Base-by-base conservation (phyloP, 164 flowering plant genomes). In the Pachysandra terminalis region DNA sequence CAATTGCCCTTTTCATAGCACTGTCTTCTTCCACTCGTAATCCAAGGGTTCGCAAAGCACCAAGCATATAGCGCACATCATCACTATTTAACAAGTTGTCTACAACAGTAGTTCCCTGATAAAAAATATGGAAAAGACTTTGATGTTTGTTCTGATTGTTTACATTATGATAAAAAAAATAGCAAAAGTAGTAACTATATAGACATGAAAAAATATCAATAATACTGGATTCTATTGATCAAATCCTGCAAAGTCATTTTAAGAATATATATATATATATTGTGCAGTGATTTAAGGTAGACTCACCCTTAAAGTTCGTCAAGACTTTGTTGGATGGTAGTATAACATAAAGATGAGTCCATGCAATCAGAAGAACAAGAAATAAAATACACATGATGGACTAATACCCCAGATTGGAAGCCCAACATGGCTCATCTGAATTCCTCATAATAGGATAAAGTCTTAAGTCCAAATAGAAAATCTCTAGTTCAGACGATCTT, bases 81-180 rank as follows among this genome's bases (percentile, higher is more conserved):
- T 93, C 98, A 81, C 99, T 96, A 72, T 76, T 75, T 71, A 96
- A 75, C 79, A 96, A 83, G 75, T 96, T 96, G 81, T 96, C 96
- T 12, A 96, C 96, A 59, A 87, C 85, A 59, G 99, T 90, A 45
- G 95, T 88, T 78, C 98, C 98, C 99, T 89, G 76, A 26, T 16
- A 63, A 19, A 32, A 64, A 58, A 27, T 19, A 58, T 57, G 25
- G 15, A 58, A 45, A 45, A 15, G 51, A 45, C 51, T 1, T 10
- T 45, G 1, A 40, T 5, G 5, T 40, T 40, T 5, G 10, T 40
- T 40, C 45, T 5, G 45, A 40, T 40, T 40, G 45, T 40, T 10
- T 40, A 40, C 10, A 40, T 5, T 5, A 40, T 40, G 10, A 40
- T 10, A 5, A 40, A 5, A 40, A 40, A 40, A 40, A 40, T 40